Evolutionary conservation across 1,139 yeast species (phyloP), one percentile per base, ranked within the genome.

Genomic region (Magnusiomyces suaveolens): DNA sequence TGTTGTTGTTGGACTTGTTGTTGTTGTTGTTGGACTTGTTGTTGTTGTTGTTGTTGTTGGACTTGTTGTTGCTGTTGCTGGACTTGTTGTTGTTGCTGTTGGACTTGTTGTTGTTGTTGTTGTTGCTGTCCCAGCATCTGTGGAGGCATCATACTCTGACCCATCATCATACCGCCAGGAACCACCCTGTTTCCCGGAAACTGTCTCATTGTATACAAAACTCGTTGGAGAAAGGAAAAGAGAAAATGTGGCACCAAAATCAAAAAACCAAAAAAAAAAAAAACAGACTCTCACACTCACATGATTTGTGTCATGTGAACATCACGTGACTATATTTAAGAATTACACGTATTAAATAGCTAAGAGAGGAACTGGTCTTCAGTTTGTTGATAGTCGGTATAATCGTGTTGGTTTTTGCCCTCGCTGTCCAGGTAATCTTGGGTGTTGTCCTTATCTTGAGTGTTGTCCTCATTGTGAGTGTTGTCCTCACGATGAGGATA

Each of bases 161-260:
- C 54, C 57, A 55, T 55, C 52, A 55, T 52, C 57, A 55, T 55
- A 14, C 55, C 57, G 32, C 53, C 41, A n/a, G 47, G 52, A 21
- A 55, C 55, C 52, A 55, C 50, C 12, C 57, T 52, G 48, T 50
- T 53, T 21, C 54, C 52, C 33, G 53, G 43, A 33, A 52, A 55
- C 46, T 41, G 44, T 21, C 44, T 41, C 44, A 41, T 41, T 20
- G 41, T 38, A 20, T 18, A 43, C 14, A 29, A 29, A 29, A 29
- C 10, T 29, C 33, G 6, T 6, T 29, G 10, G 12, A 29, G 33
- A 29, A 29, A 29, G 33, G 33, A 29, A 29, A 29, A 29, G 33
- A 29, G 12, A 29, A 29, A 29, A 29, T 6, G 12, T 29, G 12
- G 12, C 6, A 29, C 33, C 6, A 12, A 29, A 29, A 29, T 29